Conservation (phyloP, 2,329 filamentous ascomycete genomes). For the Triangularia setosa region DNA sequence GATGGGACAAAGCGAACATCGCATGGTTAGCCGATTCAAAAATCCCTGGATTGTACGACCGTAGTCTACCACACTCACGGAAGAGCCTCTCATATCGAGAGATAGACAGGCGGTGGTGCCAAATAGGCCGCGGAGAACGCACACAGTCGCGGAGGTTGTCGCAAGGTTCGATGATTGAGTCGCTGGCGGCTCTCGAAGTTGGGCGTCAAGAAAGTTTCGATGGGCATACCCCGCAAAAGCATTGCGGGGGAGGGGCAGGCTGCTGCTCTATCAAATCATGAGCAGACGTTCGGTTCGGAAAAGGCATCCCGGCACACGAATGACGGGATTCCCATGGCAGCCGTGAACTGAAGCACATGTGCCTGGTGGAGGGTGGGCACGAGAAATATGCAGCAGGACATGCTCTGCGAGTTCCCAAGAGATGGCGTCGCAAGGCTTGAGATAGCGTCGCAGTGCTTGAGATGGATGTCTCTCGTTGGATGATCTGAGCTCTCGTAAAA, state of each 20-base stretch:
- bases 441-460: not conserved
- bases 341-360: not conserved
- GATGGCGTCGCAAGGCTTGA: not conserved
- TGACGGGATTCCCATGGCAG: not conserved
- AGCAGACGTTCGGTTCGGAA: not conserved
- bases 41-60: conserved; percentile 1
- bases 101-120: not conserved
- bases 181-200: not conserved
- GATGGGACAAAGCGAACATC: not conserved
- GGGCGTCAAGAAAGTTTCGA: not conserved
- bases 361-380: not conserved
- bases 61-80: not conserved
- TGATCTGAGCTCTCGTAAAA: not conserved
- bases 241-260: not conserved
- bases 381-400: not conserved
- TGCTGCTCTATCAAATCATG: not conserved
- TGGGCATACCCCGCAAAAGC: not conserved
- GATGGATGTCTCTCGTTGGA: not conserved
- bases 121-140: not conserved
- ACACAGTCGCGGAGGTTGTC: not conserved
- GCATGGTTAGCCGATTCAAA: not conserved
- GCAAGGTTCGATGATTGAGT: not conserved
- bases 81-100: not conserved
- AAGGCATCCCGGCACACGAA: not conserved
- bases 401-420: not conserved